Base-by-base conservation (phyloP, 805 yeast genomes). In the Ogataea haglerorum region DNA sequence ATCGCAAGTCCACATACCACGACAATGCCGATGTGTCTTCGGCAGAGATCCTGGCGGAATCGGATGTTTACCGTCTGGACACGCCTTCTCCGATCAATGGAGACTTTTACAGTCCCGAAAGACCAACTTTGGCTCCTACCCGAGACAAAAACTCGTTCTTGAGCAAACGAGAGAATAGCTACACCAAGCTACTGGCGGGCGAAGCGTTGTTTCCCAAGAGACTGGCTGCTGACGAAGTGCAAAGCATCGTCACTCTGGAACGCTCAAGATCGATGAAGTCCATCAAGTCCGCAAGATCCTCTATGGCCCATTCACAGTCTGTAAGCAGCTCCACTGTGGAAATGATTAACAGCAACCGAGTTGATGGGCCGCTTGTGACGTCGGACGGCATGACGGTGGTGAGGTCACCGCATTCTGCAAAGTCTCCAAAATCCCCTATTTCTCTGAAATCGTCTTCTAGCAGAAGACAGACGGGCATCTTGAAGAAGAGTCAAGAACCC, bases 141-240 rank as follows among this genome's bases (percentile, higher is more conserved):
- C 36, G 37, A 38, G 37, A 27, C 21, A n/a, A 10, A 12, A 21
- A 23, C 38, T 39, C 25, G 15, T 18, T 32, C 19, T 23, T 18
- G 10, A 29, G 18, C 22, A 38, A 31, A 13, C 14, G 32, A 6
- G 41, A 38, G n/a, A 30, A 38, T n/a, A 42, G 45, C 25, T 49
- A 60, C 21, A 42, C 42, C 30, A 58, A 42, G 19, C 40, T 63
- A 8, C 70, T 68, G 43, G 59, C 64, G 5, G 80, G 82, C 18
- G 82, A 83, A 41, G 76, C 80, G 0, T 59, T 85, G 18, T 85
- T 85, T 58, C 95, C 95, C 0, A 84, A 80, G 55, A 74, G 78
- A 2, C 64, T 85, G 23, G 81, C 73, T 42, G 68, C 75, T 0
- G 76, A 73, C 38, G 95, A 85, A 54, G 85, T 85, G 9, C 85